Percentiles rank a stretch among this genome's conserved stretches.
phyloP scores from a whole-genome alignment of 2,329 filamentous ascomycete genomes.

The Neurospora sp. region DNA sequence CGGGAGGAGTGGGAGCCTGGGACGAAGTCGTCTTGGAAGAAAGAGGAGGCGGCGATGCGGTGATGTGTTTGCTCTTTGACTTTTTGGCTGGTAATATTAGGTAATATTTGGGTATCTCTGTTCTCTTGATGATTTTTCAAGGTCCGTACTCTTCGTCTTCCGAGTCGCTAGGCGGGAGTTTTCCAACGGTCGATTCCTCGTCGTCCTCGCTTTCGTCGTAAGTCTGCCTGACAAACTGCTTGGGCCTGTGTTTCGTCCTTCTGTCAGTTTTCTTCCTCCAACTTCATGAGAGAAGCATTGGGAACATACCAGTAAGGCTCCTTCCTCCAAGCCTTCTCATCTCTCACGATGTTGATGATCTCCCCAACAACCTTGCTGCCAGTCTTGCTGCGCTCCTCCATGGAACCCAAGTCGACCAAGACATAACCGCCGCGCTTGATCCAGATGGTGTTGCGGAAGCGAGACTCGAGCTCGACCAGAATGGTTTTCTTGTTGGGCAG shows the following conservation, averaged over 20 bases:
- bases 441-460: slow-evolving; percentile 89
- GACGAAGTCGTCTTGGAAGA: slow-evolving; percentile 6
- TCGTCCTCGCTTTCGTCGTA: slow-evolving; percentile 52
- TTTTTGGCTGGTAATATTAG: not conserved
- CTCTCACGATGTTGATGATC: slow-evolving; percentile 85
- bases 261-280: not conserved
- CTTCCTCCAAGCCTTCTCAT: slow-evolving; percentile 89
- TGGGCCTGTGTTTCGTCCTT: slow-evolving; percentile 49
- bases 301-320: slow-evolving; percentile 66
- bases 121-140: slow-evolving; percentile 4
- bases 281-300: not conserved
- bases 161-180: slow-evolving; percentile 74
- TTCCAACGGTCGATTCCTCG: slow-evolving; percentile 71
- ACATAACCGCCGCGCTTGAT: slow-evolving; percentile 85
- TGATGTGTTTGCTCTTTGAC: not conserved
- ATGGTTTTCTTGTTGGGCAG: slow-evolving; percentile 57
- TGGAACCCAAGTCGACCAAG: slow-evolving; percentile 59
- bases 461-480: slow-evolving; percentile 71
- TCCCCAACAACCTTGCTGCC: slow-evolving; percentile 77
- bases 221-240: slow-evolving; percentile 61
- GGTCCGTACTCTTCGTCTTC: slow-evolving; percentile 51
- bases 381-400: slow-evolving; percentile 43
- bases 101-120: not conserved
- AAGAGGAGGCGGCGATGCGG: slow-evolving; percentile 10
- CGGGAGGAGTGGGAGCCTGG: slow-evolving; percentile 28